These are phyloP conservation scores for Buddleja alternifolia DNA, from an alignment of 257 asterid genomes.

Conservation along the genomic window DNA sequence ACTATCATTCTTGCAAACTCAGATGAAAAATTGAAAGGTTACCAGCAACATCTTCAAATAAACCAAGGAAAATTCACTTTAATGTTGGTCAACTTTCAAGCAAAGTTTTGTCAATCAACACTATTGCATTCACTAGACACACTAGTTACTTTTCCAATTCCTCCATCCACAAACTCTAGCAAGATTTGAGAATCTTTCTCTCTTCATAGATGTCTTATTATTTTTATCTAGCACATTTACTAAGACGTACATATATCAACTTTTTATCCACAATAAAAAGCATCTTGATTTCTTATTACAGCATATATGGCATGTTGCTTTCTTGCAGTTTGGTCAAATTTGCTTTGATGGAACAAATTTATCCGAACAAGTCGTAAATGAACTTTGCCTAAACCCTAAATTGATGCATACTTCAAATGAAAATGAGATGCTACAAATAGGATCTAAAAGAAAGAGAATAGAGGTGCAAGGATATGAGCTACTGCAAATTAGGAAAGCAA, in stretches of 20 bases:
- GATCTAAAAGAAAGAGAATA: background rate
- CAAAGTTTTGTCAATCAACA: too few relatives aligned
- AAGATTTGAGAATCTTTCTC: background rate
- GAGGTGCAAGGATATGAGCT: background rate
- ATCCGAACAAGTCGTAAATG: background rate
- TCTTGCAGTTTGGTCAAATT: background rate
- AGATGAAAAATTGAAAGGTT: background rate
- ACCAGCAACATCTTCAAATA: background rate
- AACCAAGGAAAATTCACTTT: background rate
- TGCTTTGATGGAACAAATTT: background rate
- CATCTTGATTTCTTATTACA: background rate
- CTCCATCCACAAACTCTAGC: slow-evolving; percentile 11
- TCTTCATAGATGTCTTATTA: background rate
- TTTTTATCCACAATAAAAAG: background rate
- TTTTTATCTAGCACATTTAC: background rate
- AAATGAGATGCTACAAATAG: slow-evolving; percentile 16
- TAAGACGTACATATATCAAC: background rate
- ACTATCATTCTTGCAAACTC: too few relatives aligned
- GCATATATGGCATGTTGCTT: slow-evolving; percentile 1
- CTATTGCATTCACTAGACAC: slow-evolving; percentile 12
- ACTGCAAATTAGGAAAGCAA: slow-evolving; percentile 16
- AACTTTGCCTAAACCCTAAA: background rate
- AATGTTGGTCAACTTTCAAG: background rate
- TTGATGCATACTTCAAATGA: background rate
- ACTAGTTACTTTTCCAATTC: background rate